Conservation (phyloP, 1,284 basidiomycete genomes). For the Neotropicomus parvogracilis region DNA sequence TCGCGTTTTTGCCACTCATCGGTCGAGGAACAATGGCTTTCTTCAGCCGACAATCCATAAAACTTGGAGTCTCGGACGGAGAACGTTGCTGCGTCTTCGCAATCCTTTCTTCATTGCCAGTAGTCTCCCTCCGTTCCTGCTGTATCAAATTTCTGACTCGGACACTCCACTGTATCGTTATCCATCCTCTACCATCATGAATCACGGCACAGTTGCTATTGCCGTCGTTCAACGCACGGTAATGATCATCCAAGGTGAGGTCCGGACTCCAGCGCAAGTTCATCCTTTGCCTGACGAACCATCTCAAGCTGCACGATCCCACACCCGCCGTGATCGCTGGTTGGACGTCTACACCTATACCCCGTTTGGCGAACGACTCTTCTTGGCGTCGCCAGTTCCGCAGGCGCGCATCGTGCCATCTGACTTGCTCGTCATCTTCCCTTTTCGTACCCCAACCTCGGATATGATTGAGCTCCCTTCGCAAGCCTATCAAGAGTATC, state of each 20-base stretch:
- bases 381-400: constrained; percentile 54
- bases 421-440: constrained; percentile 57
- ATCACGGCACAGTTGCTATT: constrained; percentile 57
- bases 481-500: constrained; percentile 52
- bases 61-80: constrained; percentile 5
- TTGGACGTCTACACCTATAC: constrained; percentile 61
- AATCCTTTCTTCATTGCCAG: neutral
- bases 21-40: constrained; percentile 14
- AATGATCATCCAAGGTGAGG: constrained; percentile 58
- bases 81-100: neutral
- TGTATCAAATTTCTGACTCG: constrained; percentile 21
- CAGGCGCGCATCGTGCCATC: constrained; percentile 54
- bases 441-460: constrained; percentile 38
- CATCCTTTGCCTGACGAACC: constrained; percentile 6
- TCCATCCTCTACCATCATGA: constrained; percentile 38
- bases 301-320: constrained; percentile 48
- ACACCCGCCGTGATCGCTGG: constrained; percentile 49
- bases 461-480: constrained; percentile 62
- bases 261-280: neutral
- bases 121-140: neutral
- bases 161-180: constrained; percentile 17
- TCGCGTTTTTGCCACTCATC: neutral
- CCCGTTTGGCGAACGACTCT: constrained; percentile 58
- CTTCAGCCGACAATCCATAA: constrained; percentile 16
- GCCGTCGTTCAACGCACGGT: constrained; percentile 64